Percentiles rank a stretch among this genome's conserved stretches.
These are phyloP conservation scores for Mycena albidolilacea DNA, from an alignment of 768 basidiomycete species.

Conservation along the genomic window DNA sequence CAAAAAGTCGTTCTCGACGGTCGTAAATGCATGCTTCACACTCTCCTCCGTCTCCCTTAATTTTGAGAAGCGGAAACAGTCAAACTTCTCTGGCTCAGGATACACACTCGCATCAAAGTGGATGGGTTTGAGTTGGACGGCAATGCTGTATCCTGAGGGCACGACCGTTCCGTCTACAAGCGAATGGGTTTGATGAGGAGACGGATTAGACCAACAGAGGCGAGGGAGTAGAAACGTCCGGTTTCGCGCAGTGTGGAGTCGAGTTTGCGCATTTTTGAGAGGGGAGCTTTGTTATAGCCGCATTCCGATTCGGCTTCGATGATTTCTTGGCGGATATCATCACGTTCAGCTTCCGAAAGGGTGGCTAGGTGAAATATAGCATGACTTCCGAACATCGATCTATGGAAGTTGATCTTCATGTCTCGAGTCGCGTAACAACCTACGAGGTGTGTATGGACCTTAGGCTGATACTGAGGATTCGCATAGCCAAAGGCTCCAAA, in stretches of 20 bases:
- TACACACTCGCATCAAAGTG: background rate
- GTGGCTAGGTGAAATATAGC: background rate
- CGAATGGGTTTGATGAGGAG: too few species aligned
- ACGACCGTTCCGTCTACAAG: too few species aligned
- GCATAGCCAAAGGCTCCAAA: background rate
- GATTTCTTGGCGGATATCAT: background rate
- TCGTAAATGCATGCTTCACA: background rate
- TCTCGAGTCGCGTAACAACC: too few species aligned
- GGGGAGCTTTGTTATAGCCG: too few species aligned
- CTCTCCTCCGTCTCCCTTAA: background rate
- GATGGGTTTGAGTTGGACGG: background rate
- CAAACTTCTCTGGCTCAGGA: background rate
- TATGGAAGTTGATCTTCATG: background rate
- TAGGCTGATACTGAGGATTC: too few species aligned
- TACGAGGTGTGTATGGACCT: too few species aligned
- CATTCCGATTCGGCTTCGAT: background rate
- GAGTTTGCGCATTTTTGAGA: too few species aligned
- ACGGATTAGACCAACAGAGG: too few species aligned
- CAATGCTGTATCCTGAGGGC: too few species aligned
- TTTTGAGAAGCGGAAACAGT: background rate
- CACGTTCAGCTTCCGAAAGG: background rate
- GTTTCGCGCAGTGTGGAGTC: too few species aligned
- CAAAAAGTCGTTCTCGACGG: background rate
- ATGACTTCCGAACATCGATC: background rate
- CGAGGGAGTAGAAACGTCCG: too few species aligned